Base-by-base conservation (phyloP, 495 filamentous ascomycete species). In the Beverwykella pulmonaria region DNA sequence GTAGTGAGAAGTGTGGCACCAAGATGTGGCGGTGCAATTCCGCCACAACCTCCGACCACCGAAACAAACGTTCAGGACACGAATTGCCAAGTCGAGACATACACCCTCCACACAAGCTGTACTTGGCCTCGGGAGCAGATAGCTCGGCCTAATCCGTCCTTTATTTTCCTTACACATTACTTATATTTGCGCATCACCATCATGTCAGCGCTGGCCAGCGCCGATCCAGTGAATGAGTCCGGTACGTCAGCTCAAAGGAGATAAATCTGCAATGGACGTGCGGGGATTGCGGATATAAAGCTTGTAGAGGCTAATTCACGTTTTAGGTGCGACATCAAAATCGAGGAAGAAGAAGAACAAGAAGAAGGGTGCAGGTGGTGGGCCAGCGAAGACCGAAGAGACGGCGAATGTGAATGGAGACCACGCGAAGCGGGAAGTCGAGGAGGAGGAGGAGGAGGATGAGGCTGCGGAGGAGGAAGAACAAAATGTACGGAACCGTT, bases 331-430 rank as follows among this genome's bases (percentile, higher is more conserved):
- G 47, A 44, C 53, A 7, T 63, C 71, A 10, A 73, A 73, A 46
- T 68, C 75, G 19, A 73, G 71, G 53, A 78, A 77, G 67, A 77
- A 77, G 68, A 74, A 73, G 63, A 75, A 67, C 69, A 77, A 73
- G 64, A 74, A 69, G 68, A 78, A 77, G 56, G 71, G 65, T 54
- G 72, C 54, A 48, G 75, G 47, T 19, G 64, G 61, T 23, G 69
- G 20, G 23, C 55, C 12, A 12, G 65, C 34, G 1, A 69, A 72
- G 49, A 20, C 41, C 4, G 69, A 61, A 17, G 48, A 67, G n/a
- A 68, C 68, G 48, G 71, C 62, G 15, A 65, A 48, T 58, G 59
- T 34, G 29, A 59, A 68, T 50, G 56, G 52, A n/a, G 32, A 53
- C 25, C 27, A 52, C 22, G 59, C 53, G 34, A 61, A 57, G 15